These are phyloP conservation scores for Coemansia reversa DNA, from an alignment of 192 early-diverging fungal genomes.

Conservation along the genomic window DNA sequence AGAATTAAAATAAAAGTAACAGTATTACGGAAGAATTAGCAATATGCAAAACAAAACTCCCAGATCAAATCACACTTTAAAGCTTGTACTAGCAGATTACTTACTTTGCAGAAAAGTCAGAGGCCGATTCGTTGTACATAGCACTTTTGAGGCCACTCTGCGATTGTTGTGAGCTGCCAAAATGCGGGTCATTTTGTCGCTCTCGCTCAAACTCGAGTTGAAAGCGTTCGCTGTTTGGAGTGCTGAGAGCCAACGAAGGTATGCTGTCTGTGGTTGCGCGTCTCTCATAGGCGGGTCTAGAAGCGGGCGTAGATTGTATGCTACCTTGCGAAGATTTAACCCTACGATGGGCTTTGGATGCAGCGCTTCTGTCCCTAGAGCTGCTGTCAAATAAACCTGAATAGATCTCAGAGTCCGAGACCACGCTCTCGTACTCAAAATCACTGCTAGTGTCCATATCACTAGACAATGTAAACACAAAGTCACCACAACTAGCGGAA, in stretches of 20 bases:
- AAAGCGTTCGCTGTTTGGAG: constrained; percentile 27
- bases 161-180: constrained; percentile 22
- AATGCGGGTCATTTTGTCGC: constrained; percentile 9
- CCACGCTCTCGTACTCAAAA: constrained; percentile 42
- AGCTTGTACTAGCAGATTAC: background rate
- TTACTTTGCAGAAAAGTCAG: constrained; percentile 41
- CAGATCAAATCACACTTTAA: background rate
- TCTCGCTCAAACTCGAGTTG: constrained; percentile 31
- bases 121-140: constrained; percentile 28
- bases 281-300: background rate
- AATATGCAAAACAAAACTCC: background rate
- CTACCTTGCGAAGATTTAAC: background rate
- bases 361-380: background rate
- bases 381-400: constrained; percentile 17
- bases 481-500: background rate
- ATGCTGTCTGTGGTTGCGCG: constrained; percentile 19
- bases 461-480: background rate
- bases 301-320: background rate
- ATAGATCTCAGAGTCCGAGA: constrained; percentile 30
- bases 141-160: constrained; percentile 41
- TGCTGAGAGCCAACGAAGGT: constrained; percentile 23
- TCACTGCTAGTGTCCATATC: constrained; percentile 36
- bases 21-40: background rate
- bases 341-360: background rate
- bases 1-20: background rate